Evolutionary conservation across 2,329 filamentous ascomycete genomes (phyloP).

Genomic region (Colletotrichum cereale): DNA sequence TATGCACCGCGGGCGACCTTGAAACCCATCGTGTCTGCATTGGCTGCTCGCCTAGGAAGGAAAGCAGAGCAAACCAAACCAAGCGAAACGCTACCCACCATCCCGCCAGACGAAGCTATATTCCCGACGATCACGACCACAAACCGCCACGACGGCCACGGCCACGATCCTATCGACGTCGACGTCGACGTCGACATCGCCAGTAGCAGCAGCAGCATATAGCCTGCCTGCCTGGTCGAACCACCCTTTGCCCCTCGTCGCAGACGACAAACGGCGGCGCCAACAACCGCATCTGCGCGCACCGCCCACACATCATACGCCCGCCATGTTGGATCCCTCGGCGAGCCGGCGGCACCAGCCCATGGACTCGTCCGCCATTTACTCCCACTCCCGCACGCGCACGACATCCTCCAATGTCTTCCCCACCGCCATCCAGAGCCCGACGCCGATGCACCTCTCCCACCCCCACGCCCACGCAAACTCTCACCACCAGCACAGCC

Average conservation of each 20-base stretch:
- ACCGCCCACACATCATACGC: background rate
- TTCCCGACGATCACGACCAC: background rate
- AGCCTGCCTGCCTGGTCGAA: slow-evolving; percentile 6
- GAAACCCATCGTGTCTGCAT: background rate
- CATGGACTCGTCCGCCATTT: slow-evolving; percentile 50
- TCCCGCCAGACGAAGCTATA: background rate
- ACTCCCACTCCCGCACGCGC: slow-evolving; percentile 67
- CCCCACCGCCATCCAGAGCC: slow-evolving; percentile 50
- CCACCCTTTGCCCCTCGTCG: background rate
- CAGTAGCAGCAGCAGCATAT: slow-evolving; percentile 1
- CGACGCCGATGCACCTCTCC: slow-evolving; percentile 50
- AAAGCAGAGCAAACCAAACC: background rate
- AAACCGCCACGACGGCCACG: background rate
- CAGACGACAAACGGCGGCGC: background rate
- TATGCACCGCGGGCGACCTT: background rate
- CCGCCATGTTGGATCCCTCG: slow-evolving; percentile 41
- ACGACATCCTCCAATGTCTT: slow-evolving; percentile 70
- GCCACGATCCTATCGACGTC: background rate
- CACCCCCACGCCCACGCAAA: slow-evolving; percentile 51
- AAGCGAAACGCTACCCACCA: background rate
- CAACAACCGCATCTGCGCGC: background rate
- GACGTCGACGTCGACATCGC: background rate
- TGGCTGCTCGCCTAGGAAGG: slow-evolving; percentile 20
- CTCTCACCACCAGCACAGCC: slow-evolving; percentile 56
- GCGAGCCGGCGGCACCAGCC: slow-evolving; percentile 44